These are phyloP conservation scores for Sinapis alba DNA, from an alignment of 441 rosid genomes.

Conservation along the genomic window DNA sequence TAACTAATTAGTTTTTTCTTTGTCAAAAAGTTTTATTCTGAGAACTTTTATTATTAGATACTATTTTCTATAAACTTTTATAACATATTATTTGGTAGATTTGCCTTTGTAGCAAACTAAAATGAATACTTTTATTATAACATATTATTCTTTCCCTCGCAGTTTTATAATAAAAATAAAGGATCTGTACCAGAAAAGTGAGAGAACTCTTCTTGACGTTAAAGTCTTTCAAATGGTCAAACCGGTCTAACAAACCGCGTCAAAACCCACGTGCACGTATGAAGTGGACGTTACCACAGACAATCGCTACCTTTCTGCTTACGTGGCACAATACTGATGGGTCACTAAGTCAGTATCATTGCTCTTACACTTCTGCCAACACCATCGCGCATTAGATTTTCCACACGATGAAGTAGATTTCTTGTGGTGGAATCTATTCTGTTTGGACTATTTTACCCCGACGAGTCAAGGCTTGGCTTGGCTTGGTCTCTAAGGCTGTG, in stretches of 20 bases:
- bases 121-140: not conserved
- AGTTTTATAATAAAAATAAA: too few species aligned
- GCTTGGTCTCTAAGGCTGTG: constrained; percentile 1
- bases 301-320: constrained; percentile 16
- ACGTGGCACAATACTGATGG: constrained; percentile 24
- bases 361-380: not conserved
- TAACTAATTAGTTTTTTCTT: too few species aligned
- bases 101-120: not conserved
- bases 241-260: constrained; percentile 35
- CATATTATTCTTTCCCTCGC: too few species aligned
- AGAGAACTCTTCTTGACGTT: constrained; percentile 24
- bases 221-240: constrained; percentile 34
- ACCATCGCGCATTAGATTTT: not conserved
- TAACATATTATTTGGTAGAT: not conserved
- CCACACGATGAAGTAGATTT: constrained; percentile 25
- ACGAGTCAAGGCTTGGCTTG: constrained; percentile 16
- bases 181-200: constrained; percentile 10
- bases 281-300: constrained; percentile 33
- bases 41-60: too few species aligned
- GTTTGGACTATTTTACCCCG: constrained; percentile 9
- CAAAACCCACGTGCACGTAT: constrained; percentile 35
- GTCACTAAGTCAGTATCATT: constrained; percentile 10
- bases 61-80: not conserved
- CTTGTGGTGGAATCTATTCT: constrained; percentile 31
- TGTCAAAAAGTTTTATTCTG: too few species aligned